Evolutionary conservation across 2,329 filamentous ascomycete species (phyloP).

Genomic region (Spiromastix sp.): DNA sequence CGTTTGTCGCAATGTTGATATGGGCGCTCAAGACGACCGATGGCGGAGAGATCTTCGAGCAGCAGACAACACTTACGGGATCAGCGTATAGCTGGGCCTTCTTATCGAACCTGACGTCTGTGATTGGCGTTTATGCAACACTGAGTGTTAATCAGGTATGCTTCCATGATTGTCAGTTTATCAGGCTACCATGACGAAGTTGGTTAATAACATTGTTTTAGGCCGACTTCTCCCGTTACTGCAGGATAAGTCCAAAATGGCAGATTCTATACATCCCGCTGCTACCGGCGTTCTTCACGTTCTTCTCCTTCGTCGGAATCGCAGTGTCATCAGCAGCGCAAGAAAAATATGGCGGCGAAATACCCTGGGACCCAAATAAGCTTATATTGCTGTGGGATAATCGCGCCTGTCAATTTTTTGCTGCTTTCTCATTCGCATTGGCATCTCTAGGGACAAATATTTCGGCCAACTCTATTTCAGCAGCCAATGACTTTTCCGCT

Average conservation of each 20-base stretch:
- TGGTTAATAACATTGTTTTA: no score
- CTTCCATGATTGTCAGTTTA: not conserved
- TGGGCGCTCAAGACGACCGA: slow-evolving; percentile 51
- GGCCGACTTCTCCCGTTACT: slow-evolving; percentile 48
- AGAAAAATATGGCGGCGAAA: slow-evolving; percentile 53
- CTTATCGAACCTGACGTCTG: slow-evolving; percentile 39
- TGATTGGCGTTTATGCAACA: slow-evolving; percentile 42
- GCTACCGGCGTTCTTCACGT: slow-evolving; percentile 56
- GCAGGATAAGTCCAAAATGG: slow-evolving; percentile 38
- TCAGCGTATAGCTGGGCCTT: slow-evolving; percentile 45
- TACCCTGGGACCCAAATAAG: slow-evolving; percentile 55
- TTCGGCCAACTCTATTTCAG: slow-evolving; percentile 74
- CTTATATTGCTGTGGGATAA: slow-evolving; percentile 57
- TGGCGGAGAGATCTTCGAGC: slow-evolving; percentile 38
- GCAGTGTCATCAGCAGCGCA: slow-evolving; percentile 59
- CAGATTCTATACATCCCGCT: slow-evolving; percentile 28
- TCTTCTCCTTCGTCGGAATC: slow-evolving; percentile 79
- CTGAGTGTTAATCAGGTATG: slow-evolving; percentile 39
- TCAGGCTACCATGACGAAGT: not conserved
- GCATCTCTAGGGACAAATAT: slow-evolving; percentile 82
- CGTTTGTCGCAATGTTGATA: slow-evolving; percentile 52
- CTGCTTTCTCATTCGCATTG: slow-evolving; percentile 59
- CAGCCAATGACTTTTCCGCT: slow-evolving; percentile 75
- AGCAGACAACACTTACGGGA: slow-evolving; percentile 37
- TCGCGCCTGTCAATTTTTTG: slow-evolving; percentile 66